These are phyloP conservation scores for Viola odorata DNA, from an alignment of 345 rosid genomes.

Conservation along the genomic window DNA sequence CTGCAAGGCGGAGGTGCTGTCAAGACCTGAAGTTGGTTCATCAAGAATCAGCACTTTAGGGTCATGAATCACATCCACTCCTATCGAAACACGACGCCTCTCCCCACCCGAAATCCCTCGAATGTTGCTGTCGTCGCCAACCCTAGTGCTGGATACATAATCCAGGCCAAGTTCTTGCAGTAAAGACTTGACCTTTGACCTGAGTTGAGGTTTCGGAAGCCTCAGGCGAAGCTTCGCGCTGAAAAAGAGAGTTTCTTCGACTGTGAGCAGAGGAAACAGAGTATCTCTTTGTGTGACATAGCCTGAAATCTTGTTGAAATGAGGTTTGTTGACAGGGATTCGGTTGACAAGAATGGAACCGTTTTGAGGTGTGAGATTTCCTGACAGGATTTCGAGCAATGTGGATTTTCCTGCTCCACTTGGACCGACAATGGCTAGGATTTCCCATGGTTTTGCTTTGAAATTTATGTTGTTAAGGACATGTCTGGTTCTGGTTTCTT, in stretches of 20 bases:
- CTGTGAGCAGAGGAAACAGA: conserved; percentile 89
- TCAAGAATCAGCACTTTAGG: conserved; percentile 88
- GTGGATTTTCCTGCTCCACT: conserved; percentile 97
- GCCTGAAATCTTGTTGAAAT: conserved; percentile 70
- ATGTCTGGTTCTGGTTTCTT: conserved; percentile 26
- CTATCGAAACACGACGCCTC: conserved; percentile 89
- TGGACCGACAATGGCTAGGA: conserved; percentile 90
- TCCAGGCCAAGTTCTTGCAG: conserved; percentile 78
- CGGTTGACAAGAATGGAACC: conserved; percentile 67
- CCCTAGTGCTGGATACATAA: conserved; percentile 59
- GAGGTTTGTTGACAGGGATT: conserved; percentile 49
- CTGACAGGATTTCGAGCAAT: conserved; percentile 74
- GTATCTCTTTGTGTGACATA: conserved; percentile 83
- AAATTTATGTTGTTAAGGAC: conserved; percentile 70
- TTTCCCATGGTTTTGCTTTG: conserved; percentile 89
- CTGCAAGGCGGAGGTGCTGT: conserved; percentile 79
- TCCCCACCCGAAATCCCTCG: conserved; percentile 98
- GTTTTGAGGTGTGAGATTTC: conserved; percentile 46
- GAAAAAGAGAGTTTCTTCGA: conserved; percentile 87
- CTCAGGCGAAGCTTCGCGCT: conserved; percentile 74
- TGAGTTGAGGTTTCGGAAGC: conserved; percentile 48
- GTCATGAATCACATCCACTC: conserved; percentile 86
- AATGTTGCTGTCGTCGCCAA: conserved; percentile 60
- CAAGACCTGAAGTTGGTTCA: conserved; percentile 97
- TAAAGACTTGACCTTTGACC: conserved; percentile 54